These are phyloP conservation scores for Colletotrichum simmondsii DNA, from an alignment of 2,329 filamentous ascomycete species.

Conservation along the genomic window DNA sequence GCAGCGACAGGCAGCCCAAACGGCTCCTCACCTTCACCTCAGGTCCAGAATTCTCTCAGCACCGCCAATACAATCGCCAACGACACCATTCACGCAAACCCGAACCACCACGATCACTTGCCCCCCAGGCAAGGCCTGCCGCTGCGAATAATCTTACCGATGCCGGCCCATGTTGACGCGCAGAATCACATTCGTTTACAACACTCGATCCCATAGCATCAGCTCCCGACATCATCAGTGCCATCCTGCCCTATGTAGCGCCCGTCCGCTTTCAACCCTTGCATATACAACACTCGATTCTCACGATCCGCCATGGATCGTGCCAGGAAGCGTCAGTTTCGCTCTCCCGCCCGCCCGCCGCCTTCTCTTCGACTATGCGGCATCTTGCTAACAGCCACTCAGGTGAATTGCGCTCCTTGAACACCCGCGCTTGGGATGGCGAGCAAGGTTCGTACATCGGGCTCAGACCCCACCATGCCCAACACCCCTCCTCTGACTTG, in stretches of 20 bases:
- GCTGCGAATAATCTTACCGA: slow-evolving; percentile 43
- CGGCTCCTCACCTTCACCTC: slow-evolving; percentile 15
- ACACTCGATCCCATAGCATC: slow-evolving; percentile 55
- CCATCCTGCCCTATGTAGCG: slow-evolving; percentile 57
- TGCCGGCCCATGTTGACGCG: slow-evolving; percentile 50
- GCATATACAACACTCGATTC: slow-evolving; percentile 41
- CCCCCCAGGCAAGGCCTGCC: slow-evolving; percentile 21
- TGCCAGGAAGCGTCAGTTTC: slow-evolving; percentile 68
- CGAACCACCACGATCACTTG: slow-evolving; percentile 1
- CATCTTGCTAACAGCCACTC: slow-evolving; percentile 32
- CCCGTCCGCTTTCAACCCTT: slow-evolving; percentile 41
- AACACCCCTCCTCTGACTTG: slow-evolving; percentile 21
- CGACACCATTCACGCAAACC: background rate
- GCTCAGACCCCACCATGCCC: slow-evolving; percentile 29
- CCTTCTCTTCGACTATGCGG: background rate
- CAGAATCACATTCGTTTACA: slow-evolving; percentile 47
- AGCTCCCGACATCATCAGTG: slow-evolving; percentile 39
- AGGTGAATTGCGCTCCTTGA: slow-evolving; percentile 93
- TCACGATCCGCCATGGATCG: slow-evolving; percentile 68
- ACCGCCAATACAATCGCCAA: slow-evolving; percentile 7
- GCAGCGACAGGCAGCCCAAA: slow-evolving; percentile 4
- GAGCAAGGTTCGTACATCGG: slow-evolving; percentile 74
- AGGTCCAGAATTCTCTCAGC: slow-evolving; percentile 16
- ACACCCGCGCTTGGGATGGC: slow-evolving; percentile 88
- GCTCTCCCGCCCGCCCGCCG: background rate